Evolutionary conservation across 176 grass and related monocot species (phyloP), one percentile per base, ranked within the genome.

Genomic region (Poa pratensis): DNA sequence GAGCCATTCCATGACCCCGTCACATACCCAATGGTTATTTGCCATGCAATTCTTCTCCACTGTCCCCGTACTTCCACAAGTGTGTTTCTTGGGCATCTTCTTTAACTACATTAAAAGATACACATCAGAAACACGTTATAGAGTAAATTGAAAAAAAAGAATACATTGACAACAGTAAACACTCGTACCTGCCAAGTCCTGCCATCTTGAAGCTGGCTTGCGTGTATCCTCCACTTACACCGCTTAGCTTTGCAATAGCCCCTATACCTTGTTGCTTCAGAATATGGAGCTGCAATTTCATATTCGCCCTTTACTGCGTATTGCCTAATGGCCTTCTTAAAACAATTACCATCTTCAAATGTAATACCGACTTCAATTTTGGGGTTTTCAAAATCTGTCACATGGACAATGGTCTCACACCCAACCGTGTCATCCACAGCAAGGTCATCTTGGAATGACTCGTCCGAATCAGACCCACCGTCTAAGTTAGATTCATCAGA

Each of bases 141-240:
- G 0, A 32, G 17, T 17, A 67, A 9, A 67, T 5, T 35, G 14
- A 1, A 19, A 34, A 22, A 35, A 67, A 34, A 13, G 14, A 1
- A 28, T 15, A 15, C 3, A 63, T 1, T 15, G 4, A 63, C n/a
- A n/a, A n/a, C n/a, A 63, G 4, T 4, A 15, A 32, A 18, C 13
- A 35, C 37, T 4, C 62, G 19, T 67, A 67, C 65, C 6, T 37
- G 14, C 65, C 65, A 37, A 68, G 65, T 68, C 7, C 32, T 68
- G 9, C 39, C 77, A 46, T 28, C 58, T 10, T 45, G 15, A 16
- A 64, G 10, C 1, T 64, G 15, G 77, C 59, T 62, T 22, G 54
- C 54, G 22, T 22, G 54, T 24, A 78, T 78, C 76, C 10, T 23
- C 76, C 57, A 79, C 55, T 65, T 65, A 40, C 77, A 80, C 18